These are phyloP conservation scores for Vachellia collinsii DNA, from an alignment of 306 rosid species.

Conservation along the genomic window DNA sequence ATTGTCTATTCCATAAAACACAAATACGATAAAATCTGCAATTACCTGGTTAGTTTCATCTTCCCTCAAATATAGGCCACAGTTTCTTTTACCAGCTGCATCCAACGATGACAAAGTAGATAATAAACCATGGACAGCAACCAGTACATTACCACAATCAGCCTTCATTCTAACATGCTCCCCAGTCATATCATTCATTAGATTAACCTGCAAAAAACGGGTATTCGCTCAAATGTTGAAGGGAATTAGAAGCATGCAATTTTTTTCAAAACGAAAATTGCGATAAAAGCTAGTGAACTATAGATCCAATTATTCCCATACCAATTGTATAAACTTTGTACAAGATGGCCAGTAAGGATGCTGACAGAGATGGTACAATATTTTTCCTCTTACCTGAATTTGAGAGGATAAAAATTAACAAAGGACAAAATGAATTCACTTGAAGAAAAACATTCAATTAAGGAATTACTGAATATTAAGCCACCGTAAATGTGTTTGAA, in stretches of 20 bases:
- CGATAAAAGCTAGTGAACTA: conserved; percentile 10
- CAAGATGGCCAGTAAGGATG: conserved; percentile 73
- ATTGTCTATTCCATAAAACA: background rate
- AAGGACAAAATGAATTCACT: background rate
- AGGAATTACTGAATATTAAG: conserved; percentile 24
- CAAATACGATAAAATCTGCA: conserved; percentile 16
- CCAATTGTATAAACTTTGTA: conserved; percentile 66
- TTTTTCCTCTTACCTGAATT: conserved; percentile 69
- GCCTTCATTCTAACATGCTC: conserved; percentile 62
- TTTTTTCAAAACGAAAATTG: background rate
- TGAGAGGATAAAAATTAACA: conserved; percentile 21
- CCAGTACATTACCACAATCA: conserved; percentile 56
- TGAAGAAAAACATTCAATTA: background rate
- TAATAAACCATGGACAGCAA: conserved; percentile 57
- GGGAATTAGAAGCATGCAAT: conserved; percentile 8
- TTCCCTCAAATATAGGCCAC: conserved; percentile 45
- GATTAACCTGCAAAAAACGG: conserved; percentile 60
- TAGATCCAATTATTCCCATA: conserved; percentile 44
- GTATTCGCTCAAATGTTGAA: conserved; percentile 19
- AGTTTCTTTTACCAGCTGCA: conserved; percentile 44
- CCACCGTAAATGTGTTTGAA: conserved; percentile 21
- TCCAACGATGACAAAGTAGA: conserved; percentile 56
- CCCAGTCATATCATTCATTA: conserved; percentile 56
- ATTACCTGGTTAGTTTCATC: conserved; percentile 62
- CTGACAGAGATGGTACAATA: conserved; percentile 67